Conservation (phyloP, 768 basidiomycete genomes). For the Pleurotus djamor region DNA sequence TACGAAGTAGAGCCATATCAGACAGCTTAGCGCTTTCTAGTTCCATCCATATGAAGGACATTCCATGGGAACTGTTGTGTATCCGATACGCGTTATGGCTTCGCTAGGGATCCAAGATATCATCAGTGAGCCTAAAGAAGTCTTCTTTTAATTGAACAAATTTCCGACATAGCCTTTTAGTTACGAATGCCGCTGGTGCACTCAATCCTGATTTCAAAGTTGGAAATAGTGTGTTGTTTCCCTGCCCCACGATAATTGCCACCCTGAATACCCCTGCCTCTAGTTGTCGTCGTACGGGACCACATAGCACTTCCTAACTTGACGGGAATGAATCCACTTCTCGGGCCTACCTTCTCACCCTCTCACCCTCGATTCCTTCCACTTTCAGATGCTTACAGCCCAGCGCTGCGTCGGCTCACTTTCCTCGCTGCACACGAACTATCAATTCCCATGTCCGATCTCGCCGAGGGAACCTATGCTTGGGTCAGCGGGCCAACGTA, state of each 20-base stretch:
- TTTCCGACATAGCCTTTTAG: conserved; percentile 31
- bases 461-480: conserved; percentile 84
- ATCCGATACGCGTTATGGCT: conserved; percentile 80
- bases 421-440: conserved; percentile 74
- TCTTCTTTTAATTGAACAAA: neutral
- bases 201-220: conserved; percentile 71
- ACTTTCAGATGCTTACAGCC: conserved; percentile 81
- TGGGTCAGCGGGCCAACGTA: conserved; percentile 93
- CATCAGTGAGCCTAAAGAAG: conserved; percentile 52
- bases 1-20: neutral
- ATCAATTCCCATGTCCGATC: conserved; percentile 44
- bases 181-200: conserved; percentile 88
- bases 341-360: conserved; percentile 64
- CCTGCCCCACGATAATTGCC: neutral
- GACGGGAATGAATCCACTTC: conserved; percentile 74
- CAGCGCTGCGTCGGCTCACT: conserved; percentile 61
- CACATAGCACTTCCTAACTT: conserved; percentile 81
- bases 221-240: conserved; percentile 65
- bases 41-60: conserved; percentile 90
- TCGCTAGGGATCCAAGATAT: conserved; percentile 71
- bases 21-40: conserved; percentile 30
- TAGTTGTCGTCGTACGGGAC: conserved; percentile 84
- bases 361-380: conserved; percentile 77
- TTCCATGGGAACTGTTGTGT: conserved; percentile 62
- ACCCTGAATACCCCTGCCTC: conserved; percentile 11